Evolutionary conservation across 441 rosid species (phyloP), one percentile per base, ranked within the genome.

Genomic region (Adansonia gregorii): DNA sequence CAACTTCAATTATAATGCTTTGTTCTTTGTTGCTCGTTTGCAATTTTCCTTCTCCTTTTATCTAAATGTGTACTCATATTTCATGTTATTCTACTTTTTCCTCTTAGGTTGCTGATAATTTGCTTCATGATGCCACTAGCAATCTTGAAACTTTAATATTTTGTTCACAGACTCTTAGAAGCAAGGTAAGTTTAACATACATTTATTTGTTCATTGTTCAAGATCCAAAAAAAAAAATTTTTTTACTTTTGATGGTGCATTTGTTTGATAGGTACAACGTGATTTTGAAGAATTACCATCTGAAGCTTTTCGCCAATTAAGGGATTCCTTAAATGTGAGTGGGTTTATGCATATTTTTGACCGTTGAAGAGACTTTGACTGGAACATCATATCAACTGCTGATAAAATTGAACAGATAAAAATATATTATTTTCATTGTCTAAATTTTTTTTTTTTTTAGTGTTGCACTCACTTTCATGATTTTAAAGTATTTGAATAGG

Each of bases 151-250:
- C 99, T 60, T 87, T 92, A 78, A 94, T 97, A 81, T 97, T 97
- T 84, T 97, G 98, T 82, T 97, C 99, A 60, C 99, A 97, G 83
- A 97, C 99, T 20, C 99, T 97, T 77, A 85, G 99, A 87, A 92
- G 98, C 97, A 97, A 96, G 98, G 99, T 96, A 92, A 81, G 35
- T 71, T 81, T 55, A 14, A 22, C 64, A 17, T 77, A 52, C 67
- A 14, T 76, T 67, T 67, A 61, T 43, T 72, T 35, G 8, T 24
- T 80, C 41, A 58, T 43, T 65, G 46, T 64, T 20, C 31, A 41
- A 31, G 43, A 58, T 49, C 45, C 31, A 0, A 27, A 35, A 35
- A 35, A 35, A 43, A 19, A 58, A 31, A 31, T 0, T 24, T 2
- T 17, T 63, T 69, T 55, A 15, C 64, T 56, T 48, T 10, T 64